A percentile compares a stretch with the other conserved stretches of the same genome.
phyloP scores from a whole-genome alignment of 768 basidiomycete genomes.

The Lactarius sanguifluus region DNA sequence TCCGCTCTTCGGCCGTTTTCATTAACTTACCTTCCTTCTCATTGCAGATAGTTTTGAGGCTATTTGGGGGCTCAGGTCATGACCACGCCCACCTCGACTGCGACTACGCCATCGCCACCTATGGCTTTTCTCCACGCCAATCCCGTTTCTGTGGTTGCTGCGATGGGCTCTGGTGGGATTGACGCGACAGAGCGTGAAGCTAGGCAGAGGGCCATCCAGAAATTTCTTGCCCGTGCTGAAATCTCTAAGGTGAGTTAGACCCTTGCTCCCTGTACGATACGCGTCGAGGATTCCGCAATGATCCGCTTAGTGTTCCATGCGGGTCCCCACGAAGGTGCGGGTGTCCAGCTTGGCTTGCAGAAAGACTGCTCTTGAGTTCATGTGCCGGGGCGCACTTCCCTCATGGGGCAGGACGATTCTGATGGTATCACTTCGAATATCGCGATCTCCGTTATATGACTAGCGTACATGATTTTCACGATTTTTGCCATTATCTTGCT shows the following conservation, averaged over 20 bases:
- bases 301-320: conserved; percentile 20
- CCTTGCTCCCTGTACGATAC: conserved; percentile 28
- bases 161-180: conserved; percentile 41
- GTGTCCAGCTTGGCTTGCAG: neutral
- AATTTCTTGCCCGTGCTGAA: conserved; percentile 77
- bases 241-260: conserved; percentile 67
- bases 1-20: conserved; percentile 2
- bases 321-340: neutral
- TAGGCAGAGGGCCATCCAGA: conserved; percentile 66
- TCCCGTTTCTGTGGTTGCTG: conserved; percentile 38
- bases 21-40: neutral
- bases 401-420: neutral
- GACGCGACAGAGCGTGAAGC: conserved; percentile 52
- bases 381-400: neutral
- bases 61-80: conserved; percentile 38
- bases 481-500: conserved; percentile 7
- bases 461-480: conserved; percentile 19
- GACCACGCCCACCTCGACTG: conserved; percentile 79
- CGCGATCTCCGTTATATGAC: neutral
- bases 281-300: conserved; percentile 25
- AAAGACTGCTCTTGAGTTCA: conserved; percentile 2
- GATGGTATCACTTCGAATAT: conserved; percentile 6
- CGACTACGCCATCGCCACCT: conserved; percentile 80
- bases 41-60: neutral
- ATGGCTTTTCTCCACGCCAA: conserved; percentile 55